Percentiles rank a stretch among this genome's conserved stretches.
Conservation (phyloP, 192 early-diverging fungal genomes). For the Phlyctochytrium planicorne region DNA sequence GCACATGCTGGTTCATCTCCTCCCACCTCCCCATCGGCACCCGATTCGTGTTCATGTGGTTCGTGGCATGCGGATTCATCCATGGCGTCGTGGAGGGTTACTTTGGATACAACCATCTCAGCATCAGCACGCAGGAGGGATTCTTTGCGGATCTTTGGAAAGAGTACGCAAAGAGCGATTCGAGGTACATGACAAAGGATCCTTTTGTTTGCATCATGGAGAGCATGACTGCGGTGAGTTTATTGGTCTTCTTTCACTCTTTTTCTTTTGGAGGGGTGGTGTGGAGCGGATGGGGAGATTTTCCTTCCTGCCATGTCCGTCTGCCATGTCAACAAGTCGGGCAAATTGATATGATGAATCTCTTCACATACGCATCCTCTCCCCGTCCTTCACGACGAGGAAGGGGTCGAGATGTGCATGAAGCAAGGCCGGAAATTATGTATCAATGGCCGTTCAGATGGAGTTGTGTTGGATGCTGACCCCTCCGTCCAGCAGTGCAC, state of each 20-base stretch:
- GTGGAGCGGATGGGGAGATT: background rate
- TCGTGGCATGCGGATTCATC: slow-evolving; percentile 74
- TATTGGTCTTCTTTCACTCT: background rate
- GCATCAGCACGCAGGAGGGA: slow-evolving; percentile 64
- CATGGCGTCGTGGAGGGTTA: slow-evolving; percentile 87
- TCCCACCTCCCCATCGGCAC: slow-evolving; percentile 14
- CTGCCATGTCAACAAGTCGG: background rate
- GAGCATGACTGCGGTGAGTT: slow-evolving; percentile 74
- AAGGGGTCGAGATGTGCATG: too few species aligned
- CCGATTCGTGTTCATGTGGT: slow-evolving; percentile 75
- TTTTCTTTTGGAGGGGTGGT: background rate
- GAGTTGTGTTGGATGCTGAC: too few species aligned
- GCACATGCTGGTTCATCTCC: slow-evolving; percentile 12
- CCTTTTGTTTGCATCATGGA: slow-evolving; percentile 84
- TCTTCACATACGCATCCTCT: background rate
- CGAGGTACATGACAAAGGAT: slow-evolving; percentile 82
- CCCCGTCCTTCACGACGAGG: too few species aligned
- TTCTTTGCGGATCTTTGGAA: slow-evolving; percentile 82
- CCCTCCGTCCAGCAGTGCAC: too few species aligned
- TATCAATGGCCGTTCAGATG: too few species aligned
- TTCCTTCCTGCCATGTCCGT: background rate
- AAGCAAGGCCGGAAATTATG: too few species aligned
- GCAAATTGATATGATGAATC: background rate
- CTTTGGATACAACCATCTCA: slow-evolving; percentile 67
- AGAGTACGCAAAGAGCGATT: slow-evolving; percentile 88